A percentile compares a stretch with the other conserved stretches of the same genome.
Evolutionary conservation across 176 grass and related monocot species (phyloP).

Genomic region (sorghum (Sorghum bicolor)): DNA sequence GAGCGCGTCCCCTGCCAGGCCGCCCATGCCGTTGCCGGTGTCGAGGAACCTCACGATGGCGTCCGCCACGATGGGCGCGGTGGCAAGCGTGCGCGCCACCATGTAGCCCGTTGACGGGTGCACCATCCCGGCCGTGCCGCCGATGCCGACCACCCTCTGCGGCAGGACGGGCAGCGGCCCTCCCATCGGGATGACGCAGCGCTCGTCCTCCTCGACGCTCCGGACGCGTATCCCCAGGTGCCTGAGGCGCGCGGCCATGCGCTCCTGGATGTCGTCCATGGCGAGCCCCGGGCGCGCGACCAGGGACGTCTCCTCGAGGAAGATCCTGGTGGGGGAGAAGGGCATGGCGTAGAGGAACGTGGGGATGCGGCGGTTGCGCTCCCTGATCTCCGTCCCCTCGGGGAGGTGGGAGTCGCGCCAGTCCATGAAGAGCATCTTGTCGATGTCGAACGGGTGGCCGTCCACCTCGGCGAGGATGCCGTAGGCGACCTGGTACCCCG

Average conservation of each 20-base stretch:
- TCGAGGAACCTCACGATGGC: slow-evolving; percentile 74
- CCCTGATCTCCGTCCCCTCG: slow-evolving; percentile 44
- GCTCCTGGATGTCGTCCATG: slow-evolving; percentile 96
- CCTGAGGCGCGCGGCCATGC: slow-evolving; percentile 78
- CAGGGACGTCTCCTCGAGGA: slow-evolving; percentile 93
- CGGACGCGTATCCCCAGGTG: slow-evolving; percentile 77
- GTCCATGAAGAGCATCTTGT: slow-evolving; percentile 99
- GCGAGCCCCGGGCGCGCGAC: slow-evolving; percentile 80
- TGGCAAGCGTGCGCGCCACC: slow-evolving; percentile 89
- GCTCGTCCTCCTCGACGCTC: slow-evolving; percentile 93
- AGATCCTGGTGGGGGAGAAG: slow-evolving; percentile 79
- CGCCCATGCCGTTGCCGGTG: slow-evolving; percentile 1
- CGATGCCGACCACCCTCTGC: slow-evolving; percentile 91
- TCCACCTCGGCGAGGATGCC: slow-evolving; percentile 94
- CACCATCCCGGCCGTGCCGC: slow-evolving; percentile 95
- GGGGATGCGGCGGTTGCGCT: slow-evolving; percentile 62
- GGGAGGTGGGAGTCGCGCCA: slow-evolving; percentile 90
- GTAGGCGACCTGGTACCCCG: slow-evolving; percentile 92
- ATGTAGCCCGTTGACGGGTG: slow-evolving; percentile 97
- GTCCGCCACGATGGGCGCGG: slow-evolving; percentile 76
- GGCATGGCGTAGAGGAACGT: slow-evolving; percentile 99
- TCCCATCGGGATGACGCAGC: slow-evolving; percentile 91
- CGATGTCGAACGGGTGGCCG: slow-evolving; percentile 85
- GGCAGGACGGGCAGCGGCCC: slow-evolving; percentile 82
- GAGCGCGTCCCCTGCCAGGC: slow-evolving; percentile 43